phyloP scores from a whole-genome alignment of 192 early-diverging fungal genomes.

The Paraglomus occultum region DNA sequence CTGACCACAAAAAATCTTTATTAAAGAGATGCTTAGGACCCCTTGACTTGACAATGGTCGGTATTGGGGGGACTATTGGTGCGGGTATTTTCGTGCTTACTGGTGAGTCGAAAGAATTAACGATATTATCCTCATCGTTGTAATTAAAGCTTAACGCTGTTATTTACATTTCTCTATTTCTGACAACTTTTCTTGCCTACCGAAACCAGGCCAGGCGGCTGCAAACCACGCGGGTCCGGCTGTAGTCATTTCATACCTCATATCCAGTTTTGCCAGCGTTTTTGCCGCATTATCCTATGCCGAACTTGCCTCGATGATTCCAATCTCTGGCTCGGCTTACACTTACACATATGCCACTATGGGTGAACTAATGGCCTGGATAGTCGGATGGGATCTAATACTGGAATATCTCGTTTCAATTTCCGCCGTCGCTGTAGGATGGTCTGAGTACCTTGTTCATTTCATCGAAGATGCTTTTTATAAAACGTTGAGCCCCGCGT shows the following conservation, averaged over 20 bases:
- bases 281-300: slow-evolving; percentile 83
- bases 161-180: too few relatives aligned
- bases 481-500: slow-evolving; percentile 47
- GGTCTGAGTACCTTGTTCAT: slow-evolving; percentile 76
- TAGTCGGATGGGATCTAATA: slow-evolving; percentile 88
- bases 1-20: slow-evolving; percentile 41
- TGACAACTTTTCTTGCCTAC: slow-evolving; percentile 1
- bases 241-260: slow-evolving; percentile 75
- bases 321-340: slow-evolving; percentile 85
- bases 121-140: too few relatives aligned
- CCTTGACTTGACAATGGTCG: slow-evolving; percentile 63
- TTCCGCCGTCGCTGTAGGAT: slow-evolving; percentile 78
- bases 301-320: slow-evolving; percentile 85
- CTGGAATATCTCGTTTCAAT: slow-evolving; percentile 87
- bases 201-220: slow-evolving; percentile 61
- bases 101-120: slow-evolving; percentile 32
- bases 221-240: slow-evolving; percentile 77
- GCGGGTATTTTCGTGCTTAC: slow-evolving; percentile 82
- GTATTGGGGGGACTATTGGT: slow-evolving; percentile 77
- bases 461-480: slow-evolving; percentile 67
- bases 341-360: slow-evolving; percentile 83
- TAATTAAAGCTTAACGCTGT: too few relatives aligned
- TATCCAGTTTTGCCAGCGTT: slow-evolving; percentile 70
- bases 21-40: slow-evolving; percentile 54
- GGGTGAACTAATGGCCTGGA: slow-evolving; percentile 88